Percentiles rank a stretch among this genome's conserved stretches.
phyloP scores from a whole-genome alignment of 2,329 filamentous ascomycete species.

The Botrytis tulipae region DNA sequence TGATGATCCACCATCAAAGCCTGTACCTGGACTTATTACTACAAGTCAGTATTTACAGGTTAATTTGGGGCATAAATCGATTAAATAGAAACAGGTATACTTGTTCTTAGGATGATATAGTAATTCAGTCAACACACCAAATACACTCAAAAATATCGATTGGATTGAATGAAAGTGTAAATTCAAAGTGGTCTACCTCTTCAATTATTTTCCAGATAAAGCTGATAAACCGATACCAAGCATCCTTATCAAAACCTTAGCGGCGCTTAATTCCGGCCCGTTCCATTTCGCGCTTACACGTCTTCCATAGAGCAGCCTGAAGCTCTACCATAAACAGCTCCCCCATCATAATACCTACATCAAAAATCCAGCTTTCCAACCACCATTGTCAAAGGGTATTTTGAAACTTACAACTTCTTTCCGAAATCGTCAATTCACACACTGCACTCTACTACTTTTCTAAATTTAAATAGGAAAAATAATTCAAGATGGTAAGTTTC shows the following conservation, averaged over 20 bases:
- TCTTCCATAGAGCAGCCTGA: conserved; percentile 11
- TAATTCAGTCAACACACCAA: background rate
- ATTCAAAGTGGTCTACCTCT: background rate
- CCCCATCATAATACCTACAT: background rate
- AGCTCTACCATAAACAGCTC: conserved; percentile 16
- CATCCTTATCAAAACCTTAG: background rate
- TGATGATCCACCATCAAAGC: background rate
- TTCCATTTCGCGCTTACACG: conserved; percentile 14
- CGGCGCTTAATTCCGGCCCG: conserved; percentile 19
- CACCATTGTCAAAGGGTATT: background rate
- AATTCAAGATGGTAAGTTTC: conserved; percentile 7
- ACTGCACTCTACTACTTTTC: background rate
- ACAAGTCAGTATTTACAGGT: background rate
- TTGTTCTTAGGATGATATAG: background rate
- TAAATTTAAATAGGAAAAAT: background rate
- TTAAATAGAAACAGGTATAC: background rate
- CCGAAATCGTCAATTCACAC: background rate
- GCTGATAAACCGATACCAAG: background rate
- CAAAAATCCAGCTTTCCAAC: background rate
- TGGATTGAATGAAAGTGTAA: background rate
- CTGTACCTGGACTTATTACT: background rate
- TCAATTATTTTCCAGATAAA: background rate
- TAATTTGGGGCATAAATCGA: background rate
- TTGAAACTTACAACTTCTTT: background rate
- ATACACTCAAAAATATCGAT: background rate